Percentiles rank a stretch among this genome's conserved stretches.
These are phyloP conservation scores for Populus hybrid DNA, from an alignment of 441 rosid genomes.

Conservation along the genomic window DNA sequence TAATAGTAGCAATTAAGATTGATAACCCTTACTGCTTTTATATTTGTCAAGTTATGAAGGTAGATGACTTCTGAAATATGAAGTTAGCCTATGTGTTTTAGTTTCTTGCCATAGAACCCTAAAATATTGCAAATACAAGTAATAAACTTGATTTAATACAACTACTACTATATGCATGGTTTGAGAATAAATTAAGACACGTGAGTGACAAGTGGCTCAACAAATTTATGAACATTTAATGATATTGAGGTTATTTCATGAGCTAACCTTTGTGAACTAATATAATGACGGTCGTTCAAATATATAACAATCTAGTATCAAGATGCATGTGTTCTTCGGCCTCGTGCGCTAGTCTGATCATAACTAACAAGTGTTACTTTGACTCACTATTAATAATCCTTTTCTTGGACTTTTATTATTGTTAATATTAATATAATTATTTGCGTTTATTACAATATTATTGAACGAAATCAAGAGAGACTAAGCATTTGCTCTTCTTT, in stretches of 20 bases:
- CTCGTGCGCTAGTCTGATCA: conserved; percentile 52
- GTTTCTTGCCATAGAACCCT: not conserved
- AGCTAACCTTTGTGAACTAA: conserved; percentile 24
- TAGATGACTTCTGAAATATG: not conserved
- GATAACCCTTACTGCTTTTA: not conserved
- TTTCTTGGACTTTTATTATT: conserved; percentile 35
- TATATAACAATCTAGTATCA: conserved; percentile 11
- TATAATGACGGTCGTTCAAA: conserved; percentile 24
- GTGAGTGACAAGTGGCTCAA: conserved; percentile 24
- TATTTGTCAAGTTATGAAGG: not conserved
- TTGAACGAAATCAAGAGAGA: not conserved
- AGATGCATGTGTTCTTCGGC: conserved; percentile 28
- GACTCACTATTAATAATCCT: conserved; percentile 49
- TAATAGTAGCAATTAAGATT: not conserved
- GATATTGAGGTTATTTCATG: conserved; percentile 23
- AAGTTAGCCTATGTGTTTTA: not conserved
- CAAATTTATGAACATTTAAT: conserved; percentile 32
- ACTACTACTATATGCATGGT: not conserved
- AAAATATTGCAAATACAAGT: not conserved
- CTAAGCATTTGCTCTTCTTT: not conserved
- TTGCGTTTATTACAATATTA: not conserved
- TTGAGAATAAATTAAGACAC: conserved; percentile 20
- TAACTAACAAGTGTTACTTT: conserved; percentile 30
- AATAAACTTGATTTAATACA: not conserved
- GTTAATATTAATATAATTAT: not conserved